Evolutionary conservation across 352 stramenopile species (phyloP).

Genomic region (Phytophthora hibernalis): DNA sequence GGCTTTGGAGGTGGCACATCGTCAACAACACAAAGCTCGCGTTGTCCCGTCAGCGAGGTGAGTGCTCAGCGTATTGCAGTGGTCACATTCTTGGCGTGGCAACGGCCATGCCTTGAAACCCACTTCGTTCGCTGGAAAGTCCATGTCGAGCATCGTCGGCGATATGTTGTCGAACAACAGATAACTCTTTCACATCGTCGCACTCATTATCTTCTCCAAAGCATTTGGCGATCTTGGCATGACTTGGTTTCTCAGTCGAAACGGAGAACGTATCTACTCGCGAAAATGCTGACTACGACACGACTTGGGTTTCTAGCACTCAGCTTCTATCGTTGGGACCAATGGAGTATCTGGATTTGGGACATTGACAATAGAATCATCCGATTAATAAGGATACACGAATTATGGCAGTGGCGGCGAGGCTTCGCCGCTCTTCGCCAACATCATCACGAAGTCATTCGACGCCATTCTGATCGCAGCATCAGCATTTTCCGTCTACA

Average conservation of each 20-base stretch:
- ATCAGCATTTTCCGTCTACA: constrained; percentile 36
- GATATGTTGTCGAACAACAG: constrained; percentile 16
- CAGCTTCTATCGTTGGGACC: constrained; percentile 23
- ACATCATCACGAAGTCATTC: constrained; percentile 31
- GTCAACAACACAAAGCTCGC: constrained; percentile 5
- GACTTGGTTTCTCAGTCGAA: constrained; percentile 4
- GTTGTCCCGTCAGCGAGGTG: constrained; percentile 7
- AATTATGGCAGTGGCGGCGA: constrained; percentile 22
- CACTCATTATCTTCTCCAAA: constrained; percentile 11
- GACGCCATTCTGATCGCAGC: constrained; percentile 44
- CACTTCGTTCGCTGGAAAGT: constrained; percentile 39
- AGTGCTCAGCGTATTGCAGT: constrained; percentile 35
- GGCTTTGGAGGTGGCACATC: constrained; percentile 12
- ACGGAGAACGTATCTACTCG: constrained; percentile 15
- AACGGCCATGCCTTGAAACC: constrained; percentile 31
- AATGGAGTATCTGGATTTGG: constrained; percentile 15
- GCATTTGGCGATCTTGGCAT: constrained; percentile 22
- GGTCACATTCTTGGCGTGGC: constrained; percentile 38
- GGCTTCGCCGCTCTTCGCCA: constrained; percentile 32
- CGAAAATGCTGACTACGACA: constrained; percentile 4
- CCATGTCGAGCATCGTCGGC: constrained; percentile 18
- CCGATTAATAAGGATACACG: constrained; percentile 24
- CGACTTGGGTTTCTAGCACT: constrained; percentile 1
- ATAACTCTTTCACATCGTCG: neutral
- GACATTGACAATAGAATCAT: constrained; percentile 5